Evolutionary conservation across 2,329 filamentous ascomycete genomes (phyloP).

Genomic region (Phaeosphaeriaceae sp.): DNA sequence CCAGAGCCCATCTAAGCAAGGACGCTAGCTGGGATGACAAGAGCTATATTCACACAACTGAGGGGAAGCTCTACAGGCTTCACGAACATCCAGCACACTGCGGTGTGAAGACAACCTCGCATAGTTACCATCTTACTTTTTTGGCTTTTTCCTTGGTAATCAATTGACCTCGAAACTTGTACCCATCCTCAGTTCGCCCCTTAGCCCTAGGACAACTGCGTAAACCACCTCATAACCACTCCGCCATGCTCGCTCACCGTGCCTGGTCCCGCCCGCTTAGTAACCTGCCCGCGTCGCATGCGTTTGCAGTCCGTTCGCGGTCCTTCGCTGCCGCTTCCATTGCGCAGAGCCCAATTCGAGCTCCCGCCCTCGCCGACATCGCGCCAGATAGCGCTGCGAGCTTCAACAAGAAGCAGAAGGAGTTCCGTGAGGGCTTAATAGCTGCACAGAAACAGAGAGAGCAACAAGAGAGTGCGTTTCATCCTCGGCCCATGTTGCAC

Average conservation of each 20-base stretch:
- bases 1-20: no score
- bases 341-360: slow-evolving; percentile 31
- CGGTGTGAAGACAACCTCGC: no score
- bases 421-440: slow-evolving; percentile 82
- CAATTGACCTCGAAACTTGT: slow-evolving; percentile 2
- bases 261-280: slow-evolving; percentile 34
- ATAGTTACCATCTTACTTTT: no score
- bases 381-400: slow-evolving; percentile 71
- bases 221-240: slow-evolving; percentile 10
- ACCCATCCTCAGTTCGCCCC: neutral
- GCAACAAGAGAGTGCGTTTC: slow-evolving; percentile 80
- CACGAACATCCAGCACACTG: no score
- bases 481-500: no score
- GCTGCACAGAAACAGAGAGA: slow-evolving; percentile 77
- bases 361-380: slow-evolving; percentile 86
- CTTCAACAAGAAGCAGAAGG: slow-evolving; percentile 84
- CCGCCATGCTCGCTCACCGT: slow-evolving; percentile 43
- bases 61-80: no score
- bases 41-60: neutral
- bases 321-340: slow-evolving; percentile 36
- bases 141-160: neutral
- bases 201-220: no score
- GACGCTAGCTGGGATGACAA: no score
- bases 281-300: slow-evolving; percentile 23
- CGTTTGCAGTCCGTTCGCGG: slow-evolving; percentile 26